Percentiles rank a stretch among this genome's conserved stretches.
phyloP scores from a whole-genome alignment of 2,329 filamentous ascomycete species.

The Chrysosporium keratinophilum region DNA sequence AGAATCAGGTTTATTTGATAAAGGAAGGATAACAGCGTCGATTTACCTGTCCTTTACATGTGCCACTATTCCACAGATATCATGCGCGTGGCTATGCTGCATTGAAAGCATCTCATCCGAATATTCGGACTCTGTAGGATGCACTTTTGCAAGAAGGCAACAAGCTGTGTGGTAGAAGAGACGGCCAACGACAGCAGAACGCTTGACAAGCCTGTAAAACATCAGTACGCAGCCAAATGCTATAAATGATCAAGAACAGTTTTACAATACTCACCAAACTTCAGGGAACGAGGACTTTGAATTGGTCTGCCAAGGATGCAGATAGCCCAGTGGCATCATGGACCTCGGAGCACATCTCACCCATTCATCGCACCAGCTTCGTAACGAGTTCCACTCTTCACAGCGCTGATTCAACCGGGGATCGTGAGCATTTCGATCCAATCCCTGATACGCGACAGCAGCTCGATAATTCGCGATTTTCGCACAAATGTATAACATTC shows the following conservation, averaged over 20 bases:
- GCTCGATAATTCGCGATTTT: slow-evolving; percentile 80
- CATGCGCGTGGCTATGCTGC: slow-evolving; percentile 64
- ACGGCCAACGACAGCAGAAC: slow-evolving; percentile 67
- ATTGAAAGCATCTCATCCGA: slow-evolving; percentile 58
- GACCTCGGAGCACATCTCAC: slow-evolving; percentile 65
- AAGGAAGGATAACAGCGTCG: neutral
- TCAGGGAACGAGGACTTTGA: slow-evolving; percentile 72
- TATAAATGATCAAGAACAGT: no score
- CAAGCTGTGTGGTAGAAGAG: slow-evolving; percentile 85
- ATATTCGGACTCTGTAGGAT: slow-evolving; percentile 55
- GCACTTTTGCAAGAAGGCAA: slow-evolving; percentile 66
- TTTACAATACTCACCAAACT: slow-evolving; percentile 54
- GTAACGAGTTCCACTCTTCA: slow-evolving; percentile 70
- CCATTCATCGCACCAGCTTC: slow-evolving; percentile 74
- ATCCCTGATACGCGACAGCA: slow-evolving; percentile 52
- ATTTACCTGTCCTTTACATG: slow-evolving; percentile 64
- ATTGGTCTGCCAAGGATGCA: slow-evolving; percentile 56
- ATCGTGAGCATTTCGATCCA: slow-evolving; percentile 49
- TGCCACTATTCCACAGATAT: slow-evolving; percentile 80
- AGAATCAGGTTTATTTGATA: neutral
- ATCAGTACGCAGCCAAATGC: slow-evolving; percentile 9
- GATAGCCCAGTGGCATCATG: slow-evolving; percentile 76
- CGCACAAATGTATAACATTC: slow-evolving; percentile 78
- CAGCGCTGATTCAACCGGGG: slow-evolving; percentile 53
- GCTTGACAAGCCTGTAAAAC: slow-evolving; percentile 60